Evolutionary conservation across 208 protist genomes (phyloP), one percentile per base, ranked within the genome.

Genomic region (Acanthamoeba royreba): DNA sequence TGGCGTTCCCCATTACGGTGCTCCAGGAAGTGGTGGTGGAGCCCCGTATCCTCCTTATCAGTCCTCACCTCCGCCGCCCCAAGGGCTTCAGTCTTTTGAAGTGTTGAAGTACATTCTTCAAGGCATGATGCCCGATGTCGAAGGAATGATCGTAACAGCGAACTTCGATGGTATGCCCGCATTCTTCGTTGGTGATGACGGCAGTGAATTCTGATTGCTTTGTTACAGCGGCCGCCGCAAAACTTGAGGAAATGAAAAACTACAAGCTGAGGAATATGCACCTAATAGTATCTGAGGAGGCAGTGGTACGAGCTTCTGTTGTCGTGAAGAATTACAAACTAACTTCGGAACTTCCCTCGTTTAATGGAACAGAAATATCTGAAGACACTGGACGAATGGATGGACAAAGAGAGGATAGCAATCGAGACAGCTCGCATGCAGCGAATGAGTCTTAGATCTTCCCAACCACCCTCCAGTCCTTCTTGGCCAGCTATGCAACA

Each of bases 241-340:
- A 81, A 42, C 2, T 81, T 35, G 69, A 81, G 17, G 69, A 81
- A 42, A 81, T 81, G 40, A 81, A 81, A n/a, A 42, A 42, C 42
- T 81, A 81, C 69, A 81, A 81, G 40, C 43, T 81, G 69, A 9
- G 69, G 4, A 81, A 81, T 25, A 81, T 81, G 69, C 69, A 81
- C 69, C 69, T 81, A 35, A 47, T 81, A 4, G 33, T 42, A 4
- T 81, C 69, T 25, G 40, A 81, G 4, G 69, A 81, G 19, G 69
- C 69, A 0, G 38, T 81, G 63, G 63, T 77, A 43, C 35, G 63
- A 7, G 3, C 63, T n/a, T 40, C 63, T 35, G 7, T 2, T 77
- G n/a, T n/a, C n/a, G n/a, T n/a, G n/a, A n/a, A n/a, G n/a, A n/a
- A n/a, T n/a, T n/a, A n/a, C n/a, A n/a, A n/a, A n/a, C n/a, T n/a